phyloP scores from a whole-genome alignment of 805 yeast genomes.

The Metschnikowia kunwiensis region DNA sequence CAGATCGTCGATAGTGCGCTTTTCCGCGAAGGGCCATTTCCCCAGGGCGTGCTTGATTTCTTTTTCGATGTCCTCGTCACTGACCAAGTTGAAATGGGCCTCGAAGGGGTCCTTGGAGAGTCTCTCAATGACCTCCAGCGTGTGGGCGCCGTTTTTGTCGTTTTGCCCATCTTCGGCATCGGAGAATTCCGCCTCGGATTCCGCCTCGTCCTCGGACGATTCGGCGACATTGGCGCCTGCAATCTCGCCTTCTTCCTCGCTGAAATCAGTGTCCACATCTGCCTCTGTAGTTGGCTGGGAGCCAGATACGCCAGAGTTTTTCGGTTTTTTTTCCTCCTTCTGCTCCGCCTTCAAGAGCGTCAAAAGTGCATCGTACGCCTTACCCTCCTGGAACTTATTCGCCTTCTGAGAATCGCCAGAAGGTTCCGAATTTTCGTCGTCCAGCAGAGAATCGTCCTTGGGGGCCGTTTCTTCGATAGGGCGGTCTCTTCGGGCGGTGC shows the following conservation, averaged over 20 bases:
- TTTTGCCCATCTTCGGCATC: conserved; percentile 8
- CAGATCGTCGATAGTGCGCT: conserved; percentile 17
- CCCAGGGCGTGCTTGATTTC: conserved; percentile 22
- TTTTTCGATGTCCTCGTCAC: conserved; percentile 34
- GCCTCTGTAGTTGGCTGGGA: neutral
- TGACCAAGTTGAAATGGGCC: conserved; percentile 60
- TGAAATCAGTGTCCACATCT: neutral
- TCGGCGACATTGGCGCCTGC: conserved; percentile 33
- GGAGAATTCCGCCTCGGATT: conserved; percentile 16
- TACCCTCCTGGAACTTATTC: conserved; percentile 27
- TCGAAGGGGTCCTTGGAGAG: conserved; percentile 67
- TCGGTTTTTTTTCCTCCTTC: conserved; percentile 20
- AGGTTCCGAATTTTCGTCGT: conserved; percentile 15
- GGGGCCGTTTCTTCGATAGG: conserved; percentile 17
- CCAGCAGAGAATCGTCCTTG: conserved; percentile 16
- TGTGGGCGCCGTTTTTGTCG: neutral
- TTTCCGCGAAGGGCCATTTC: conserved; percentile 29
- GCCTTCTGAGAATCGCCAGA: conserved; percentile 8
- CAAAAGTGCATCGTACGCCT: conserved; percentile 65
- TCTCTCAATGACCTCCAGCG: neutral
- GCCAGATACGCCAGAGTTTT: too few relatives aligned
- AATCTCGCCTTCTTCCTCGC: conserved; percentile 15
- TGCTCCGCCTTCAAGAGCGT: conserved; percentile 48
- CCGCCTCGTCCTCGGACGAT: conserved; percentile 18
- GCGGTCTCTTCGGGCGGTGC: conserved; percentile 46